Base-by-base conservation (phyloP, 1,284 basidiomycete species). In the Boletus sp. region DNA sequence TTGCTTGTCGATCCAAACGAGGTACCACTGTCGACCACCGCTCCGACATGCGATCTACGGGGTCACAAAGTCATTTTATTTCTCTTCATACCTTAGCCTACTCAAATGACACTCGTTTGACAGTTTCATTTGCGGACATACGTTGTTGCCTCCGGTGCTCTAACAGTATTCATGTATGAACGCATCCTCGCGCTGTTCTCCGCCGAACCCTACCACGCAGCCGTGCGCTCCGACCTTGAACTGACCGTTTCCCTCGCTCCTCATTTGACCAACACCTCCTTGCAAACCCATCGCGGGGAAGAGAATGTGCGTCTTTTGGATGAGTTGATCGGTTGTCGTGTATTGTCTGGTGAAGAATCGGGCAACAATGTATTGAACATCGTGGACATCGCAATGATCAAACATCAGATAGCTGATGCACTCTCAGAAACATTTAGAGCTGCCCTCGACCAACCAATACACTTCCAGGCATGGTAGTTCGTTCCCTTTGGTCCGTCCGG, bases 111-210 rank as follows among this genome's bases (percentile, higher is more conserved):
- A 27, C 49, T 51, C 38, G 49, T 39, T 49, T 48, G 30, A 47
- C 60, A 94, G 86, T 99, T 98, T 67, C 96, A 99, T 69, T 77
- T 99, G 35, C 82, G 96, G 32, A 90, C 85, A 3, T 99, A 99
- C 66, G 94, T 94, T 53, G 78, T 98, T 26, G 82, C 92, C 13
- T 87, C 79, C 2, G 87, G 90, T n/a, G 82, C 83, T 26, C 74
- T 94, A 41, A 80, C 76, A 41, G 72, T 95, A 5, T 91, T 84
- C 66, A 75, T 97, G 38, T 91, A 89, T 55, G 78, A 84, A 44
- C 83, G 85, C 17, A 82, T 95, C 57, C 78, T 99, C 16, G 91
- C 93, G 6, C 72, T 98, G 1, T 96, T 97, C 66, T 87, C 91
- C 5, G 72, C 82, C 1, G 71, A 76, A 14, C 77, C 85, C 5